Evolutionary conservation across 106 monocot genomes (phyloP), one percentile per base, ranked within the genome.

Genomic region (Apostasia ramifera): DNA sequence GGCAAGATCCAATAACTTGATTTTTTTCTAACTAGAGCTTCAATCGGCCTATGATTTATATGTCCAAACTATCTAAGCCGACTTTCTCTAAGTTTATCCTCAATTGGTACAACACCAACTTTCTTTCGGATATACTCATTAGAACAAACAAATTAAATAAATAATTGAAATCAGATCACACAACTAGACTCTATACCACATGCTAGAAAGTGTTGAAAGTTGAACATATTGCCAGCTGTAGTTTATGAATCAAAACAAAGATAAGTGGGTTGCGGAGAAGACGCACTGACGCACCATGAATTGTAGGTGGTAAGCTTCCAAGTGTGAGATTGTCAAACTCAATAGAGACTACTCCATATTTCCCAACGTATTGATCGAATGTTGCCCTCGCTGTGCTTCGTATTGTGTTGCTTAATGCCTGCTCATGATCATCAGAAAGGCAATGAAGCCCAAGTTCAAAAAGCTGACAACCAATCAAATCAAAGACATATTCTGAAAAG

Each of bases 321-420:
- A 94, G 85, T 49, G 85, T 90, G 47, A 94, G 59, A 42, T 63
- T 43, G 3, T 82, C 82, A 77, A 90, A 90, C 55, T 87, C 82
- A 47, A 94, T 86, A 42, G 87, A 84, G 59, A 82, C 52, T 60
- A 90, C 87, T 40, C 69, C 42, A 79, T 82, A 90, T 53, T 73
- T 80, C 51, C 94, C 94, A 72, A 87, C 71, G 73, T 94, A 90
- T 76, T 85, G 76, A 63, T 90, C 87, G 79, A 94, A 94, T 81
- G 77, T 83, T 76, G 90, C 84, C 65, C 85, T 85, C 55, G 66
- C 55, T 49, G 47, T 81, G 69, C 73, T 80, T 66, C 71, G 62
- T 62, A 90, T 83, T 15, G 40, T 81, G 14, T 72, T 79, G 74
- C 94, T 90, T 78, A 87, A 72, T 76, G 85, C 90, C 94, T 94